These are phyloP conservation scores for Xylaria grammica DNA, from an alignment of 495 filamentous ascomycete species.

Conservation along the genomic window DNA sequence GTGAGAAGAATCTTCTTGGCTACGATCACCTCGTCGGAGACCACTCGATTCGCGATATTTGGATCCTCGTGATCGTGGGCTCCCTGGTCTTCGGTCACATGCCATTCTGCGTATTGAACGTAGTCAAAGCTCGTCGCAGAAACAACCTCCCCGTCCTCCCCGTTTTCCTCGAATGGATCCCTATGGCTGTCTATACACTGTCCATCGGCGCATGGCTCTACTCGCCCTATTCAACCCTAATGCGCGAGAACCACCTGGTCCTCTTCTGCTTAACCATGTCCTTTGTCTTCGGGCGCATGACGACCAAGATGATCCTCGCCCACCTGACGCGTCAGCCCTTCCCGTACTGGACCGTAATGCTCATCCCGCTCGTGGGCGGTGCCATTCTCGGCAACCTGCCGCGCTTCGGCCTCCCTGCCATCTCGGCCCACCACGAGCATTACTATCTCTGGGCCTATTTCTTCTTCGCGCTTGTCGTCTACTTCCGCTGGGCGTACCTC, in stretches of 20 bases:
- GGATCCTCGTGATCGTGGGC: slow-evolving; percentile 76
- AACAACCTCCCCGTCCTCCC: slow-evolving; percentile 79
- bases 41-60: slow-evolving; percentile 79
- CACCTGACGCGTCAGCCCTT: slow-evolving; percentile 93
- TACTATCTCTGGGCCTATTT: slow-evolving; percentile 85
- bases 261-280: slow-evolving; percentile 93
- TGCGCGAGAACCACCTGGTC: slow-evolving; percentile 82
- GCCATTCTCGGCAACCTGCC: slow-evolving; percentile 85
- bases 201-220: slow-evolving; percentile 83
- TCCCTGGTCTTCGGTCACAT: slow-evolving; percentile 82
- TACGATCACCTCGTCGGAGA: slow-evolving; percentile 63
- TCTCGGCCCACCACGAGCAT: slow-evolving; percentile 68
- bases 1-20: slow-evolving; percentile 56
- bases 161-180: slow-evolving; percentile 92
- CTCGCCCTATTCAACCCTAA: slow-evolving; percentile 79
- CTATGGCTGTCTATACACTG: slow-evolving; percentile 79
- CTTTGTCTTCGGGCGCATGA: slow-evolving; percentile 99
- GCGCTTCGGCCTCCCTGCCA: slow-evolving; percentile 68
- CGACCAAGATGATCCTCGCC: slow-evolving; percentile 97
- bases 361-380: slow-evolving; percentile 82
- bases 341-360: slow-evolving; percentile 93
- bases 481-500: slow-evolving; percentile 89
- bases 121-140: slow-evolving; percentile 72
- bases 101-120: slow-evolving; percentile 80
- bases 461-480: slow-evolving; percentile 77